Conservation (phyloP, 2,329 filamentous ascomycete genomes). For the Botryotinia convoluta region DNA sequence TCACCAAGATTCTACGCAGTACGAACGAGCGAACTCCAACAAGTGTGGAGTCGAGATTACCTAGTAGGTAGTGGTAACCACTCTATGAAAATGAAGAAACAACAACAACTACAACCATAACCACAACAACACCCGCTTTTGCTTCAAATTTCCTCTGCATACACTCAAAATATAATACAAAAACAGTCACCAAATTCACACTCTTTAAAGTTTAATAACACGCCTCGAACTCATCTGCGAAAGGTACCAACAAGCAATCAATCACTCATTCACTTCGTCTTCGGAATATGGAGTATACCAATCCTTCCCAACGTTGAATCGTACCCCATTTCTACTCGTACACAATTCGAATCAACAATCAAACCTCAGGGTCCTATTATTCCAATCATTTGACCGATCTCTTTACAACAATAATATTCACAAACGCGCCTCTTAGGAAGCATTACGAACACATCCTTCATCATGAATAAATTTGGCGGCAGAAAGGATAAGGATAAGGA, state of each 20-base stretch:
- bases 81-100: not conserved
- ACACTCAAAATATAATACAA: not conserved
- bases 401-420: not conserved
- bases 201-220: not conserved
- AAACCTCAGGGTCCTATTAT: not conserved
- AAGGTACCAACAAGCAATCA: not conserved
- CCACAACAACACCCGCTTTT: not conserved
- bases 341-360: not conserved
- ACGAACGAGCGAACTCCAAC: not conserved
- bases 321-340: not conserved
- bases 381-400: not conserved
- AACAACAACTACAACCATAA: not conserved
- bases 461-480: constrained; percentile 41
- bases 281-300: not conserved
- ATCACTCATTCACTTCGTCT: not conserved
- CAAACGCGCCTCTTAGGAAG: not conserved
- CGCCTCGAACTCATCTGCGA: not conserved
- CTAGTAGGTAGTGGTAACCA: not conserved
- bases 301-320: not conserved
- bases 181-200: not conserved
- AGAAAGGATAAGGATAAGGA: constrained; percentile 61
- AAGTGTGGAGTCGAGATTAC: not conserved
- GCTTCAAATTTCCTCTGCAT: not conserved
- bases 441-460: not conserved
- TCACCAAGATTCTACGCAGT: not conserved